A percentile compares a stretch with the other conserved stretches of the same genome.
phyloP scores from a whole-genome alignment of 176 grass and related monocot species.

The Pontederia crassipes region DNA sequence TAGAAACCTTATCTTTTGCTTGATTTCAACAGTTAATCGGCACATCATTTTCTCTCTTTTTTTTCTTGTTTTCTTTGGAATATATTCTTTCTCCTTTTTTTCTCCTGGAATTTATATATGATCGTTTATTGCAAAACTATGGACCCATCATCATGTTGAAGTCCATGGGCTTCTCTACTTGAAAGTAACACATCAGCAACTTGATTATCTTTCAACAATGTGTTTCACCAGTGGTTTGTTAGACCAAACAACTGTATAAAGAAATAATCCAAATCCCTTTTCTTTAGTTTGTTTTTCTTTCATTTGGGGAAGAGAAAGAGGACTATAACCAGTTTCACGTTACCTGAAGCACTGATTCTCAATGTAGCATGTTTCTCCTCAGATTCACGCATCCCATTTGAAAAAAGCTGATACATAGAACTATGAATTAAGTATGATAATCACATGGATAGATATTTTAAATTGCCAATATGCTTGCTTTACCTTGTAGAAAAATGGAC shows the following conservation, averaged over 20 bases:
- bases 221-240: no score
- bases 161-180: no score
- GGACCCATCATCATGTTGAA: no score
- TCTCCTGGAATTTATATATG: no score
- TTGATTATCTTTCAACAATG: background rate
- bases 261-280: conserved; percentile 13
- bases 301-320: no score
- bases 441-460: background rate
- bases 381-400: conserved; percentile 25
- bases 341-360: conserved; percentile 18
- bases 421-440: background rate
- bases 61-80: background rate
- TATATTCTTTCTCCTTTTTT: conserved; percentile 21
- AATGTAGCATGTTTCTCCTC: conserved; percentile 21
- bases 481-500: conserved; percentile 19
- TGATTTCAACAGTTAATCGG: no score
- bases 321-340: background rate
- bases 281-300: no score
- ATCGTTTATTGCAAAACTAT: no score
- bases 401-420: conserved; percentile 15
- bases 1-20: no score
- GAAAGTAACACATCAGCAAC: background rate
- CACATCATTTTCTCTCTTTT: no score
- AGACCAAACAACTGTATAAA: no score
- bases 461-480: background rate